Conservation (phyloP, 805 yeast species). For the Nakazawaea siamensis region DNA sequence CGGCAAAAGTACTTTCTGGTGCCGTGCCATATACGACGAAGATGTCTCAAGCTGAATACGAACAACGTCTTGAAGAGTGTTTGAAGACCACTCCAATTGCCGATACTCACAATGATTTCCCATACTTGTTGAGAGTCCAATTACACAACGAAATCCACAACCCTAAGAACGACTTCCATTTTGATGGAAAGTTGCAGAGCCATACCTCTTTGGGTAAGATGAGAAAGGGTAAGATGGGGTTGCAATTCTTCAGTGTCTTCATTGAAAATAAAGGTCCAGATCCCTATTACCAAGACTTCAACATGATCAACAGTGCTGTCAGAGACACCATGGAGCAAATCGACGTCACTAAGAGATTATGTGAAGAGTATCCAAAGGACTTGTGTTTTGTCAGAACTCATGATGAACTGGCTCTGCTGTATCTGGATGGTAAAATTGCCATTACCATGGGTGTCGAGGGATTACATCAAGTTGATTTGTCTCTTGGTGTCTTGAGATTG, state of each 20-base stretch:
- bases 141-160: constrained; percentile 33
- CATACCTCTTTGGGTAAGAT: constrained; percentile 37
- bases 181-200: constrained; percentile 28
- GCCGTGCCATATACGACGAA: too few species aligned
- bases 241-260: constrained; percentile 43
- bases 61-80: constrained; percentile 4
- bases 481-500: constrained; percentile 39
- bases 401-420: constrained; percentile 30
- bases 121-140: constrained; percentile 37
- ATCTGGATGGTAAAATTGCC: constrained; percentile 28
- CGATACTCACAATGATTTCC: constrained; percentile 45
- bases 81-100: constrained; percentile 26
- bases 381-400: constrained; percentile 32
- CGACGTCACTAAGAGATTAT: constrained; percentile 39
- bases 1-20: too few species aligned
- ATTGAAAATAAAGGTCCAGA: constrained; percentile 34
- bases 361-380: constrained; percentile 28
- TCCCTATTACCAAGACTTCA: constrained; percentile 33
- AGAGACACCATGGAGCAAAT: constrained; percentile 48
- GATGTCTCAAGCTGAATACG: constrained; percentile 1
- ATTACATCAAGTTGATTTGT: constrained; percentile 41
- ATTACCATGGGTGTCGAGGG: constrained; percentile 48
- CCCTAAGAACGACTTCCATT: constrained; percentile 25
- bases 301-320: constrained; percentile 33
- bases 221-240: constrained; percentile 35